phyloP scores from a whole-genome alignment of 2,329 filamentous ascomycete genomes.

The Emydomyces testavorans region DNA sequence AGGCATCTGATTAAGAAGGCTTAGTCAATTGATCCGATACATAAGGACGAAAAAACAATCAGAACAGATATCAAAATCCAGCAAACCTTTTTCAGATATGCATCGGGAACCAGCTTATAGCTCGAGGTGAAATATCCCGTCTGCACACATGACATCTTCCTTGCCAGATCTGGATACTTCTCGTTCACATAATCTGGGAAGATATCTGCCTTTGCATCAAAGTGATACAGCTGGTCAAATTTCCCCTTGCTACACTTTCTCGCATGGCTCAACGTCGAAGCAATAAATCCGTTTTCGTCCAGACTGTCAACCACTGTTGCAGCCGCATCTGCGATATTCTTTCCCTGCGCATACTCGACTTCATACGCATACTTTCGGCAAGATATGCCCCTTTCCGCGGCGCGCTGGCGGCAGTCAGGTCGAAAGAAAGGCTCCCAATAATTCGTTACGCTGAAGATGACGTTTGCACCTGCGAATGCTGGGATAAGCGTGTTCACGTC shows the following conservation, averaged over 20 bases:
- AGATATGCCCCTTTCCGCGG: constrained; percentile 31
- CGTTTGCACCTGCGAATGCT: constrained; percentile 37
- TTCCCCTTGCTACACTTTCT: constrained; percentile 37
- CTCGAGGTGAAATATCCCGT: constrained; percentile 42
- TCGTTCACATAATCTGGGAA: constrained; percentile 35
- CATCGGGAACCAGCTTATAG: constrained; percentile 37
- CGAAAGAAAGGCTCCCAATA: constrained; percentile 36
- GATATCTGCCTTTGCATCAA: constrained; percentile 43
- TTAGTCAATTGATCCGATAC: background rate
- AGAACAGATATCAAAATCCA: constrained; percentile 6
- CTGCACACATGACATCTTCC: constrained; percentile 42
- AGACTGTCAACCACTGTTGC: constrained; percentile 33
- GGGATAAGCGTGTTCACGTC: constrained; percentile 30
- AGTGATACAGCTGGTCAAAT: constrained; percentile 39
- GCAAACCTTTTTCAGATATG: constrained; percentile 40
- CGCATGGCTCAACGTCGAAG: constrained; percentile 43
- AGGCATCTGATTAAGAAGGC: constrained; percentile 20
- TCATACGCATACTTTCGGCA: constrained; percentile 34
- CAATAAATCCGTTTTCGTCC: constrained; percentile 41
- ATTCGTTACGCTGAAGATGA: constrained; percentile 42
- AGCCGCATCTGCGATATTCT: constrained; percentile 31
- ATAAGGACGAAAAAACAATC: background rate
- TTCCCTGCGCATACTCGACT: constrained; percentile 27
- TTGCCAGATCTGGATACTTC: constrained; percentile 35
- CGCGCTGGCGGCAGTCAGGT: constrained; percentile 34